Base-by-base conservation (phyloP, 768 basidiomycete genomes). In the Gautieria morchelliformis region DNA sequence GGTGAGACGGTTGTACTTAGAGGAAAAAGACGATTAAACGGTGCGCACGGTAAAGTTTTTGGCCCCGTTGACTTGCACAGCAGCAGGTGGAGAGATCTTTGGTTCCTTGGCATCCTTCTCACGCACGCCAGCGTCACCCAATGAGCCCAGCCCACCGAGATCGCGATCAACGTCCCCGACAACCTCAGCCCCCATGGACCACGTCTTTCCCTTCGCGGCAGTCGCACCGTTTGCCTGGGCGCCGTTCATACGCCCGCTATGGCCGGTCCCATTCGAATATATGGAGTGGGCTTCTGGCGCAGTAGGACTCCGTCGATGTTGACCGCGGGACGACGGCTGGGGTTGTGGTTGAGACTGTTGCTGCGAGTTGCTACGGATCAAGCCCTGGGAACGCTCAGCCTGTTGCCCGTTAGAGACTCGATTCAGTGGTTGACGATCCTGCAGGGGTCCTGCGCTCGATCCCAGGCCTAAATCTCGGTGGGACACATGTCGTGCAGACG, bases 251-350 rank as follows among this genome's bases (percentile, higher is more conserved):
- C 5, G 48, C 30, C 6, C 19, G 30, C 22, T 20, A 8, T 17
- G 42, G 8, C 75, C 64, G 56, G 64, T 64, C 10, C 69, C 69
- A 58, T 71, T 78, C 32, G 70, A 75, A n/a, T 75, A 78, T 20
- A 74, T 7, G 40, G 22, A 5, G 32, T 46, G 72, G 15, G 71
- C 70, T 56, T 88, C 86, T 14, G 82, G 81, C 15, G 80, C 82
- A 11, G 86, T 88, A 1, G 86, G 86, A 63, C 84, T 89, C 8
- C 84, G 76, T 46, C 81, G 74, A 61, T 83, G 85, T 54, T 78
- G 80, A 22, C 32, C 50, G 22, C 60, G 61, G n/a, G 54, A 41
- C 5, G 57, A 50, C 4, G 45, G 57, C 35, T 52, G 56, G 10
- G 56, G 11, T 9, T 37, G 35, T 2, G 35, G 14, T 14, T 37